phyloP scores from a whole-genome alignment of 2,329 filamentous ascomycete genomes.

The Alternaria brassicicola region DNA sequence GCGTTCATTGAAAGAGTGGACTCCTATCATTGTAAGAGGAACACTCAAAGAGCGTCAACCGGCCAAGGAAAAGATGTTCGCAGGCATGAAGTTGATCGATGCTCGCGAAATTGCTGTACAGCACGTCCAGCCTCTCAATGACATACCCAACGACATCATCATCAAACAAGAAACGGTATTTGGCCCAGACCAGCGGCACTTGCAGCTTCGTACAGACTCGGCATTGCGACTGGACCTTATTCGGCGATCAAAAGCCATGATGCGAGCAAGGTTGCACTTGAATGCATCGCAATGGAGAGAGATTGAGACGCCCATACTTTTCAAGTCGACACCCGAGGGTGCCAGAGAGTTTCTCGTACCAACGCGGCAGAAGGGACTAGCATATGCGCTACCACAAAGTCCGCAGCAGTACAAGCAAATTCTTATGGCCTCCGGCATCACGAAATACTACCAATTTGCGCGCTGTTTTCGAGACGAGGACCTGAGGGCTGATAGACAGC shows the following conservation, averaged over 20 bases:
- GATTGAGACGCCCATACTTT: slow-evolving; percentile 90
- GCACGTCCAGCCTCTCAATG: slow-evolving; percentile 71
- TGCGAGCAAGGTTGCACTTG: slow-evolving; percentile 61
- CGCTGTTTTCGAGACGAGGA: slow-evolving; percentile 96
- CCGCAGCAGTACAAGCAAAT: slow-evolving; percentile 99
- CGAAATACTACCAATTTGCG: slow-evolving; percentile 88
- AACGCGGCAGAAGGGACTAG: slow-evolving; percentile 74
- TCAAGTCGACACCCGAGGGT: slow-evolving; percentile 97
- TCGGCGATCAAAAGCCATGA: slow-evolving; percentile 69
- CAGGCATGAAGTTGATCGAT: slow-evolving; percentile 42
- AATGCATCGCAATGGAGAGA: slow-evolving; percentile 68
- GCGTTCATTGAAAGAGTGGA: slow-evolving; percentile 56
- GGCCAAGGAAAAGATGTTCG: slow-evolving; percentile 40
- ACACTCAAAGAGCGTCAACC: slow-evolving; percentile 52
- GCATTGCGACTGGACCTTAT: slow-evolving; percentile 70
- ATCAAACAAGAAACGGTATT: slow-evolving; percentile 77
- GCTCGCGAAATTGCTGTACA: slow-evolving; percentile 66
- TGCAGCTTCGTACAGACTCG: slow-evolving; percentile 80
- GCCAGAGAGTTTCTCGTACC: slow-evolving; percentile 94
- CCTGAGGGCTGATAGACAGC: slow-evolving; percentile 86
- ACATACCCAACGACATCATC: slow-evolving; percentile 76
- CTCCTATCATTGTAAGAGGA: slow-evolving; percentile 62
- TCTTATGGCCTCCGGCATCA: slow-evolving; percentile 87
- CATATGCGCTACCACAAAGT: slow-evolving; percentile 93
- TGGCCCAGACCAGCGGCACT: slow-evolving; percentile 74